Evolutionary conservation across 192 early-diverging fungal genomes (phyloP), one percentile per base, ranked within the genome.

Genomic region (Mortierella antarctica): DNA sequence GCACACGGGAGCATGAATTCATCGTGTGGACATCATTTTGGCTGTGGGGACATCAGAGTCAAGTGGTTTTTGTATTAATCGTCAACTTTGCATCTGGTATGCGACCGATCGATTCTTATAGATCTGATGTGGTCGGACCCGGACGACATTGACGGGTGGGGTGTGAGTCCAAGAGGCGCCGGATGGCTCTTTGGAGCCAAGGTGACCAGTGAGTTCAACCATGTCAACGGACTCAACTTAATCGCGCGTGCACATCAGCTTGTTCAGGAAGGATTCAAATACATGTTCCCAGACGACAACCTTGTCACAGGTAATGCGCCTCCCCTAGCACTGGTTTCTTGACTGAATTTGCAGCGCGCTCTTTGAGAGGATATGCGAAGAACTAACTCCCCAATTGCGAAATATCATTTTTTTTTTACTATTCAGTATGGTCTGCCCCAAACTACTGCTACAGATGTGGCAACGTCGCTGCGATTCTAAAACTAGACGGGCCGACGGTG

Each of bases 381-480:
- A 11, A 51, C 50, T 60, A 12, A 42, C 58, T 44, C 40, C 14
- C 31, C 31, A 31, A 31, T 31, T 31, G 31, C 31, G 11, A 18
- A 18, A 55, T 55, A 46, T 20, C 55, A 21, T 61, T 21, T 64
- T 61, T 21, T 64, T 15, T 7, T 44, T 54, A 31, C 50, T 48
- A 31, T 31, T 6, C 31, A 79, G 92, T 93, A 20, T 98, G 98
- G 98, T 95, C 93, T 47, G 97, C 96, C 13, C 96, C 96, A 56
- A 97, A 99, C 73, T 99, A 99, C 84, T 99, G 97, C 79, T 98
- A 98, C 84, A 89, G 97, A 39, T 99, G 97, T 73, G 96, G 96
- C 49, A 98, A 99, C 74, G 95, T 98, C 21, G 97, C 96, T 10
- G 94, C 95, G 45, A 94, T 99, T 63, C 92, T 97, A 89, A 91